These are phyloP conservation scores for Yamadazyma sp. DNA, from an alignment of 805 yeast species.

Conservation along the genomic window DNA sequence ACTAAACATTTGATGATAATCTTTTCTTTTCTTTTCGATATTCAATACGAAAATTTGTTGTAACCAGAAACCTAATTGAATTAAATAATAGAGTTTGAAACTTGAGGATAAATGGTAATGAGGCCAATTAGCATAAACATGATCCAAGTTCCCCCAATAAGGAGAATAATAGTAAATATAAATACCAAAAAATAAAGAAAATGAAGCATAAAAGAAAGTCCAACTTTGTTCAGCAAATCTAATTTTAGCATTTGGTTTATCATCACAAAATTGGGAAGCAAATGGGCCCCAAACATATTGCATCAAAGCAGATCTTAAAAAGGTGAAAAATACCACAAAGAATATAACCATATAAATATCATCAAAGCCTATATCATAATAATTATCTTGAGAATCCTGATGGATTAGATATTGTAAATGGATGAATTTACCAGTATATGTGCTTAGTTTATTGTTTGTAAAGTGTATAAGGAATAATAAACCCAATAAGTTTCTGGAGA, in stretches of 20 bases:
- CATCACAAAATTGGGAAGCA: slow-evolving; percentile 41
- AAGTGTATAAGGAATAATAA: slow-evolving; percentile 25
- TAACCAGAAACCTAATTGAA: slow-evolving; percentile 74
- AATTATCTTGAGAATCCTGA: slow-evolving; percentile 14
- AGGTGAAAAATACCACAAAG: slow-evolving; percentile 54
- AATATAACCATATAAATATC: slow-evolving; percentile 53
- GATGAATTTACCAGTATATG: slow-evolving; percentile 31
- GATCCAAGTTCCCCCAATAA: slow-evolving; percentile 56
- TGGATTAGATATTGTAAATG: slow-evolving; percentile 28
- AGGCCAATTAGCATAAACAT: slow-evolving; percentile 72
- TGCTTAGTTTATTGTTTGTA: slow-evolving; percentile 13
- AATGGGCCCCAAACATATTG: slow-evolving; percentile 54
- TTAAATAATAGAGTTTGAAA: slow-evolving; percentile 68
- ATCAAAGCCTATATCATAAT: slow-evolving; percentile 54
- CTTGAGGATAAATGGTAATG: slow-evolving; percentile 51
- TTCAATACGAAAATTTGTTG: slow-evolving; percentile 76
- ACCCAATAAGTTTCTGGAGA: slow-evolving; percentile 27
- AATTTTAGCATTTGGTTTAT: slow-evolving; percentile 51
- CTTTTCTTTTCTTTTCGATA: slow-evolving; percentile 78
- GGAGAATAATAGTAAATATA: slow-evolving; percentile 54
- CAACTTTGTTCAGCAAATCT: slow-evolving; percentile 89
- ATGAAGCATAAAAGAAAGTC: slow-evolving; percentile 58
- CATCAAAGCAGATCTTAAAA: slow-evolving; percentile 62
- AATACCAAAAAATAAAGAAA: slow-evolving; percentile 56
- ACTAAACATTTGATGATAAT: slow-evolving; percentile 78